Percentiles rank a stretch among this genome's conserved stretches.
phyloP scores from a whole-genome alignment of 192 early-diverging fungal species.

The Glomus cerebriforme region DNA sequence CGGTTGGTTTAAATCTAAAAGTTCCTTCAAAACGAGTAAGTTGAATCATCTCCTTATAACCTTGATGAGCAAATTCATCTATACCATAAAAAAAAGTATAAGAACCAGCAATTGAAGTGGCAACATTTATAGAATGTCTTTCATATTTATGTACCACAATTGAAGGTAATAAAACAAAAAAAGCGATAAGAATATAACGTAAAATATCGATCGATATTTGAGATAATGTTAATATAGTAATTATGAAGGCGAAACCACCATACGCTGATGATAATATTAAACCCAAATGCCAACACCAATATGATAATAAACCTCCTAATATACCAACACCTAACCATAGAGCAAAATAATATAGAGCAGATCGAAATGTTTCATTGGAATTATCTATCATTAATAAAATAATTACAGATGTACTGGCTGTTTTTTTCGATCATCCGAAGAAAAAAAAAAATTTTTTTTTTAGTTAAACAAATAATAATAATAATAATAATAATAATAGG shows the following conservation, averaged over 20 bases:
- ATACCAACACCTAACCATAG: slow-evolving; percentile 40
- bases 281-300: slow-evolving; percentile 45
- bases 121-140: slow-evolving; percentile 36
- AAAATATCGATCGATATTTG: slow-evolving; percentile 32
- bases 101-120: slow-evolving; percentile 42
- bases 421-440: neutral
- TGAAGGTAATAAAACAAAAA: slow-evolving; percentile 31
- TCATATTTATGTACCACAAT: slow-evolving; percentile 38
- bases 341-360: slow-evolving; percentile 38
- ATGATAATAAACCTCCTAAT: slow-evolving; percentile 36
- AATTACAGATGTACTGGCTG: slow-evolving; percentile 46
- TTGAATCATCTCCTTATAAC: slow-evolving; percentile 38
- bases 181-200: slow-evolving; percentile 33
- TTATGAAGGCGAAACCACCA: slow-evolving; percentile 38
- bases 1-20: slow-evolving; percentile 31
- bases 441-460: slow-evolving; percentile 8
- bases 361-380: slow-evolving; percentile 24
- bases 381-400: slow-evolving; percentile 40
- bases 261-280: slow-evolving; percentile 44
- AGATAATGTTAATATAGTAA: slow-evolving; percentile 36
- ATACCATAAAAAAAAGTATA: slow-evolving; percentile 45
- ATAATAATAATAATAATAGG: neutral
- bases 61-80: slow-evolving; percentile 42
- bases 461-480: neutral
- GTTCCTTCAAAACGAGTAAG: slow-evolving; percentile 37